Base-by-base conservation (phyloP, 306 rosid species). In the Quercus glauca region DNA sequence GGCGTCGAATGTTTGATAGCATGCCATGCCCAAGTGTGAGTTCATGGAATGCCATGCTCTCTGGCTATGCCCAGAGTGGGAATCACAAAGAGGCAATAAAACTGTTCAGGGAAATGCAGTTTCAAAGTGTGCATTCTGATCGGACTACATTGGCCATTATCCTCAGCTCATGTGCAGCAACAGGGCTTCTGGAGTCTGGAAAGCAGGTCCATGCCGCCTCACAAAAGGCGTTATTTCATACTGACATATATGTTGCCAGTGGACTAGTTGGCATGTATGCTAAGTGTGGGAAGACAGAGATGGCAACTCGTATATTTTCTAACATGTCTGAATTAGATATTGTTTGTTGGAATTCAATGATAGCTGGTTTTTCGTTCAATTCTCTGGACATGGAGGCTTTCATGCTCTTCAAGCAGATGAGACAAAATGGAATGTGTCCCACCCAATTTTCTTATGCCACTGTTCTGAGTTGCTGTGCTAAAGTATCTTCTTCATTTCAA, bases 331-430 rank as follows among this genome's bases (percentile, higher is more conserved):
- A 76, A 73, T 70, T 81, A 29, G 93, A 92, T 85, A 86, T 87
- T 60, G 95, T 89, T 41, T 92, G 97, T 82, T 92, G 95, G 95
- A 92, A 90, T 81, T 90, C 95, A 19, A 92, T 92, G 90, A 85
- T 90, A 73, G 83, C 86, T 64, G 93, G 92, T 28, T 87, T 86
- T 79, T 92, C 95, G 45, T 78, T 82, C 31, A 85, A 89, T 83
- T 88, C 89, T 76, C 92, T 86, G 18, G 92, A 90, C 37, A 69
- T 83, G 75, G 91, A 89, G 71, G 93, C 97, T 78, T 82, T 92
- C 85, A 20, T 57, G 70, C 88, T 82, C 70, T 90, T 85, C 80
- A 89, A 81, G 85, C 80, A 76, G 76, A 90, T 89, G 91, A 80
- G 83, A 63, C 82, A 76, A 73, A 79, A 51, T 31, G 90, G 84